Evolutionary conservation across 2,329 filamentous ascomycete species (phyloP).

Genomic region (Colletotrichum ledebouriae): DNA sequence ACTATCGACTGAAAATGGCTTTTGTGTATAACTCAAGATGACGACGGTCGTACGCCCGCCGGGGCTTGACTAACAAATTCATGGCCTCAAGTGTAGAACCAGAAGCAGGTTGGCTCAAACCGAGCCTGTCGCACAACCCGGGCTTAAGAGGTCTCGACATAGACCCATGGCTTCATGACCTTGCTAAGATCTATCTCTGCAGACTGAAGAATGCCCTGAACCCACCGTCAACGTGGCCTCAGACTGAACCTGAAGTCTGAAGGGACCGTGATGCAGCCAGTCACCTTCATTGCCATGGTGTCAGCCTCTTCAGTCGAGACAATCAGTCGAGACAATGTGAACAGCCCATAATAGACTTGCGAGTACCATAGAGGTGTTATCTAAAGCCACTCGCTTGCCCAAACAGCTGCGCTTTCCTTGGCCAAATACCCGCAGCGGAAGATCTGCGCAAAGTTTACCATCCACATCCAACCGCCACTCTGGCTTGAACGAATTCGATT

Average conservation of each 20-base stretch:
- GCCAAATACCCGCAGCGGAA: constrained; percentile 58
- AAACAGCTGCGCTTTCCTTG: constrained; percentile 61
- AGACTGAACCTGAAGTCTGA: constrained; percentile 49
- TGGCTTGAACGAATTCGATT: constrained; percentile 49
- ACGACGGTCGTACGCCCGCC: too few relatives aligned
- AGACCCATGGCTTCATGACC: constrained; percentile 32
- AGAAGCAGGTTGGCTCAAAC: background rate
- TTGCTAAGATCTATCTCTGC: constrained; percentile 28
- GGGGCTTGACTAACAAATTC: background rate
- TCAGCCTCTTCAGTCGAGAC: constrained; percentile 47
- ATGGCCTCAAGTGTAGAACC: background rate
- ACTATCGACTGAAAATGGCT: too few relatives aligned
- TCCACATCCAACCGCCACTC: constrained; percentile 49
- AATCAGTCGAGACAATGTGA: constrained; percentile 51
- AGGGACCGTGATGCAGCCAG: constrained; percentile 48
- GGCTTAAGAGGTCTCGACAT: constrained; percentile 21
- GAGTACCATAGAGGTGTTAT: constrained; percentile 57
- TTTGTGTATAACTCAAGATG: too few relatives aligned
- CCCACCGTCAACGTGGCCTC: constrained; percentile 48
- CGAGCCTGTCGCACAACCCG: background rate
- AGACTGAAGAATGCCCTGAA: constrained; percentile 45
- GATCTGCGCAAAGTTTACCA: constrained; percentile 44
- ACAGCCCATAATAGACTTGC: constrained; percentile 66
- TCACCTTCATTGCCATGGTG: constrained; percentile 42
- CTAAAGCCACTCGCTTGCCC: constrained; percentile 62